Evolutionary conservation across 169 alveolate genomes (phyloP), one percentile per base, ranked within the genome.

Genomic region (Cryptosporidium bovis): DNA sequence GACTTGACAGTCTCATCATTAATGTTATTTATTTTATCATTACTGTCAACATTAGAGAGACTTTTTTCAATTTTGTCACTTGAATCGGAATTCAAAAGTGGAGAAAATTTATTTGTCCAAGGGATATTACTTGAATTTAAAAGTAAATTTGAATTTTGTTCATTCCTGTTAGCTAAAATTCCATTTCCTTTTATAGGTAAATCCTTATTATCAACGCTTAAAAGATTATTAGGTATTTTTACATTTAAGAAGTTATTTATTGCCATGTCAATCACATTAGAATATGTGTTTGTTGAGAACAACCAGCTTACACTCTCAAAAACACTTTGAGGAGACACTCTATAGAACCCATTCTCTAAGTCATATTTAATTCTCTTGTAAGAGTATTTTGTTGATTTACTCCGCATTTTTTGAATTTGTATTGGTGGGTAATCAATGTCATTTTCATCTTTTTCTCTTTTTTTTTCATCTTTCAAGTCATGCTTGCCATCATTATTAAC

Each of bases 231-330:
- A 20, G 87, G 87, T 58, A 77, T 60, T 62, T 62, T 77, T 53
- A 62, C 44, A 44, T 77, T 77, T 27, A 77, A 46, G 33, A 77
- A 77, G 34, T 77, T 77, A n/a, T 56, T 62, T 44, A 77, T 24
- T 1, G 71, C 87, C 24, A 56, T 58, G 64, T 77, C 87, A 13
- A 77, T 20, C 5, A 77, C 71, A 62, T 62, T 77, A 10, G 87
- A 77, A 60, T 77, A 77, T 1, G 69, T 44, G 12, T 77, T 33
- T 20, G 87, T 77, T 24, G 77, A 56, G 48, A 77, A 60, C 20
- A 77, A 36, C 87, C 87, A 77, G 50, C 65, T 60, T 44, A 77
- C 87, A 4, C 87, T 71, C 53, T 77, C 87, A 40, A 77, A 58
- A 15, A 77, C 87, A 18, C 87, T 77, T 20, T 77, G 87, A 13